Evolutionary conservation across 495 filamentous ascomycete genomes (phyloP), one percentile per base, ranked within the genome.

Genomic region (Aspergillus wentii): DNA sequence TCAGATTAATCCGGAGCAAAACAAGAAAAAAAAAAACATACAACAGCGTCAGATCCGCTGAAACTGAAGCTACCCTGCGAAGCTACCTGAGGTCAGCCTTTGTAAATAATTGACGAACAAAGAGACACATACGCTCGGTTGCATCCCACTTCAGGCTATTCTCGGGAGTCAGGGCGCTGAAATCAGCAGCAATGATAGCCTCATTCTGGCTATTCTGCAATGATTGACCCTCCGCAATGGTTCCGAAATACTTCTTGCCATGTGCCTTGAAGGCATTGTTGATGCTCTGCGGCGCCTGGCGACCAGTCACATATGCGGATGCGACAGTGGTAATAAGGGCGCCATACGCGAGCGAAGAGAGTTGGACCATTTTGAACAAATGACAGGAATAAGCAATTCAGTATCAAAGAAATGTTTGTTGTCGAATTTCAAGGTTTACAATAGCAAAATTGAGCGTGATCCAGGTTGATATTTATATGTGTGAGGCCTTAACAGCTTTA

Each of bases 101-200:
- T n/a, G n/a, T n/a, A n/a, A n/a, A n/a, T n/a, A n/a, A n/a, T n/a
- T n/a, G n/a, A n/a, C n/a, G n/a, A n/a, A n/a, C n/a, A n/a, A n/a
- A 10, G 8, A 19, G 17, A 5, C 17, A 52, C 61, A 42, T 28
- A 61, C 61, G 56, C 32, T 62, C 59, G 40, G 55, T 55, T 17
- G 57, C 42, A 37, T 75, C 72, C 71, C 68, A 75, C 51, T 77
- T 77, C 72, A 77, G 73, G 40, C 68, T 74, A 59, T 77, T 77
- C 60, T 75, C 73, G 0, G 71, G 69, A 8, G 70, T 74, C 38
- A 76, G 41, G 33, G 67, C 61, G 36, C 72, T 69, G 29, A 76
- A 77, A 43, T 75, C 54, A 1, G 63, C 54, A 34, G 59, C 51
- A 51, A 74, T 53, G 35, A 74, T 65, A 5, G 63, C 59, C 26